Percentiles rank a stretch among this genome's conserved stretches.
These are phyloP conservation scores for Torulaspora microellipsoides DNA, from an alignment of 805 yeast species.

Conservation along the genomic window DNA sequence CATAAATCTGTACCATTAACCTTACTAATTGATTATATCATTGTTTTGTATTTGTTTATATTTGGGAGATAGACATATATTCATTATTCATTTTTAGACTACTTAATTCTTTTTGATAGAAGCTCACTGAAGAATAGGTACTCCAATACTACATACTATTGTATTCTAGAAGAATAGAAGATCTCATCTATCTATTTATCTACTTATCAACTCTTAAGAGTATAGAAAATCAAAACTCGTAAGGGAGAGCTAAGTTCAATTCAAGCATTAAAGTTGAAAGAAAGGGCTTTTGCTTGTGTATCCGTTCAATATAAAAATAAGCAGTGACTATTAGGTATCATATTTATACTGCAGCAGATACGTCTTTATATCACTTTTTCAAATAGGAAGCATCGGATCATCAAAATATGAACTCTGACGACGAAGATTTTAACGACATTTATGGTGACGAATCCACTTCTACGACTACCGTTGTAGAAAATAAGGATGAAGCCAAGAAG, in stretches of 20 bases:
- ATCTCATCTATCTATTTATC: too few species aligned
- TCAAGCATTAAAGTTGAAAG: too few species aligned
- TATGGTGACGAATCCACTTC: slow-evolving; percentile 43
- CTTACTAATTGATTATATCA: too few species aligned
- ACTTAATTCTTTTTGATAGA: slow-evolving; percentile 10
- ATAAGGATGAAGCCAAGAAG: slow-evolving; percentile 14
- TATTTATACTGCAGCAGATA: neutral
- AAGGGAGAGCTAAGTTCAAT: too few species aligned
- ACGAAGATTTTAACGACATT: slow-evolving; percentile 94
- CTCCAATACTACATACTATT: neutral
- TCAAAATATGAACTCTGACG: slow-evolving; percentile 65
- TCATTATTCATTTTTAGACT: slow-evolving; percentile 8
- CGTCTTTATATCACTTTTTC: neutral
- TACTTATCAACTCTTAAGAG: too few species aligned
- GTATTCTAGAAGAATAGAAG: too few species aligned
- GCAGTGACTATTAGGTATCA: too few species aligned
- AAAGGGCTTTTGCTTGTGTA: too few species aligned
- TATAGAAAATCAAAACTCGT: too few species aligned
- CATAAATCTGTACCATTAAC: too few species aligned
- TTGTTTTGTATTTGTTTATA: slow-evolving; percentile 6
- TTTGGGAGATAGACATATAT: slow-evolving; percentile 7
- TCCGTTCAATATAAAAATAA: too few species aligned
- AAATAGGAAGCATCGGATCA: neutral
- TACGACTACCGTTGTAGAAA: slow-evolving; percentile 12
- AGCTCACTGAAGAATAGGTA: slow-evolving; percentile 6